These are phyloP conservation scores for Nasturtium officinale DNA, from an alignment of 345 rosid genomes.

Conservation along the genomic window DNA sequence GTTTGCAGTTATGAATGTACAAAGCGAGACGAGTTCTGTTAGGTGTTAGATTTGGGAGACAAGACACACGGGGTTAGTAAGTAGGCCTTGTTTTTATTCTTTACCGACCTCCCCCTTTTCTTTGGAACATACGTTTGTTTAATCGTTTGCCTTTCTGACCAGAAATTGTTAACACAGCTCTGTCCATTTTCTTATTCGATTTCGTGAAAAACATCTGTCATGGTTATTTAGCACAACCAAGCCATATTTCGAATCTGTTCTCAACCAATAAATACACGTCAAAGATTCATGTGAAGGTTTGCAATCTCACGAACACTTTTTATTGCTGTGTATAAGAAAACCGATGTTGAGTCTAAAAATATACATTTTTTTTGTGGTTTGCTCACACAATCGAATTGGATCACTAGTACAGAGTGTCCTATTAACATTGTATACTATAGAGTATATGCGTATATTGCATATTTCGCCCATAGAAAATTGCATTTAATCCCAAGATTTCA, in stretches of 20 bases:
- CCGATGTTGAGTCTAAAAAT: not conserved
- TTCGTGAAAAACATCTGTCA: not conserved
- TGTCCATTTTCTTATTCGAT: not conserved
- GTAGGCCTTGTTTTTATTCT: slow-evolving; percentile 37
- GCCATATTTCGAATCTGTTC: not conserved
- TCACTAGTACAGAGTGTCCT: not conserved
- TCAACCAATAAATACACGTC: not conserved
- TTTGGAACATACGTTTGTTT: slow-evolving; percentile 36
- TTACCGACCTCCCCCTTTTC: not conserved
- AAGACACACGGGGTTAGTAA: slow-evolving; percentile 15
- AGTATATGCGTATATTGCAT: not conserved
- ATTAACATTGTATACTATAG: not conserved
- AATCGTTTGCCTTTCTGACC: slow-evolving; percentile 22
- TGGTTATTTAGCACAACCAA: not conserved
- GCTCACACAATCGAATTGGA: not conserved
- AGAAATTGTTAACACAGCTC: slow-evolving; percentile 1
- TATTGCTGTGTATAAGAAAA: too few species aligned
- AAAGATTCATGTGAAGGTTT: not conserved
- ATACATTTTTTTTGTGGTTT: not conserved
- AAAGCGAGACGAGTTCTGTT: slow-evolving; percentile 34
- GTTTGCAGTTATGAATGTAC: slow-evolving; percentile 35
- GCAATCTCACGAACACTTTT: not conserved
- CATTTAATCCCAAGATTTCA: not conserved
- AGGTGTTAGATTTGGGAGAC: slow-evolving; percentile 39
- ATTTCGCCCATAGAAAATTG: not conserved